Percentiles rank a stretch among this genome's conserved stretches.
Conservation (phyloP, 225 moss, liverwort and hornwort species). For the Sphagnum contortum region DNA sequence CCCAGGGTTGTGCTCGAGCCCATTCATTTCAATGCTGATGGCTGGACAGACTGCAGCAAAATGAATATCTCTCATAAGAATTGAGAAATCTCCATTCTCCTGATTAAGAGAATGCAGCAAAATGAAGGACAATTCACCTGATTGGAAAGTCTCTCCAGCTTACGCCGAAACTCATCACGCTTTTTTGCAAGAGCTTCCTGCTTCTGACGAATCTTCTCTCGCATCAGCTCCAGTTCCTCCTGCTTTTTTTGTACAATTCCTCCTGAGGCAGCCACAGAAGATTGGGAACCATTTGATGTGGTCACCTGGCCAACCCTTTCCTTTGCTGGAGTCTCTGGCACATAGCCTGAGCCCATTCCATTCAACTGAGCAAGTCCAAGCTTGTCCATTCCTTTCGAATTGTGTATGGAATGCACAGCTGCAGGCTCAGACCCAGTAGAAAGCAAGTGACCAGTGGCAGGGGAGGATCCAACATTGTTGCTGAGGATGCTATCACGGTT, state of each 20-base stretch:
- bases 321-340: slow-evolving; percentile 28
- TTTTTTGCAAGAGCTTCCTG: slow-evolving; percentile 82
- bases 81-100: too few species aligned
- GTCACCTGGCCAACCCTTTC: slow-evolving; percentile 49
- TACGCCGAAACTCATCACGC: slow-evolving; percentile 78
- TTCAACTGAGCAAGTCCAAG: slow-evolving; percentile 47
- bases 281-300: slow-evolving; percentile 50
- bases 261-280: slow-evolving; percentile 25
- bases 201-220: slow-evolving; percentile 75
- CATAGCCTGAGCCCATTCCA: slow-evolving; percentile 16
- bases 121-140: slow-evolving; percentile 39
- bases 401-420: slow-evolving; percentile 21
- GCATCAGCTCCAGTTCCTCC: slow-evolving; percentile 88
- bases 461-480: slow-evolving; percentile 45
- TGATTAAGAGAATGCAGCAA: too few species aligned
- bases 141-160: slow-evolving; percentile 70
- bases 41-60: too few species aligned
- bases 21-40: too few species aligned
- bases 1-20: too few species aligned
- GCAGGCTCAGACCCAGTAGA: slow-evolving; percentile 36
- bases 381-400: slow-evolving; percentile 34
- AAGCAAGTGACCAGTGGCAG: slow-evolving; percentile 23
- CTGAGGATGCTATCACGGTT: slow-evolving; percentile 80
- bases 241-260: slow-evolving; percentile 59
- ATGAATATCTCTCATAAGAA: too few species aligned